A percentile compares a stretch with the other conserved stretches of the same genome.
These are phyloP conservation scores for Haematococcus lacustris DNA, from an alignment of 139 green algal species.

Conservation along the genomic window DNA sequence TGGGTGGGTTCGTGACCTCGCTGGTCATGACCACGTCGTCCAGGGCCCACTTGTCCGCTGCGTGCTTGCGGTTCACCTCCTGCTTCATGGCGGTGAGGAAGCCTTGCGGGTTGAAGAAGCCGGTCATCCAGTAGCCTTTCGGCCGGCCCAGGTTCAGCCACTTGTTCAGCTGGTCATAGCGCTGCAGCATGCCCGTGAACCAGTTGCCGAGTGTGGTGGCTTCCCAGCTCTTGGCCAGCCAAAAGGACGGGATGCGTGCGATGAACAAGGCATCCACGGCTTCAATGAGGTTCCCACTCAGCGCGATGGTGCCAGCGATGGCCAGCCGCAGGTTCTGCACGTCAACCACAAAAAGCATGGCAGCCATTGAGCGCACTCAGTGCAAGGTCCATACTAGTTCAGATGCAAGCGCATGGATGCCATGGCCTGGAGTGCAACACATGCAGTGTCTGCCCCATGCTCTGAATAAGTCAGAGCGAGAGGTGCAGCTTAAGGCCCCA, in stretches of 20 bases:
- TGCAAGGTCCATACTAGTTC: no score
- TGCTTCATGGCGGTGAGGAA: slow-evolving; percentile 92
- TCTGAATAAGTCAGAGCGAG: no score
- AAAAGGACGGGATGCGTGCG: slow-evolving; percentile 68
- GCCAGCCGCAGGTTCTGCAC: slow-evolving; percentile 76
- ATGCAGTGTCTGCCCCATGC: no score
- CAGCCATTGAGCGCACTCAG: no score
- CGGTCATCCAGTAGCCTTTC: slow-evolving; percentile 86
- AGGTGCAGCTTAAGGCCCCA: no score
- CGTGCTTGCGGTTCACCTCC: slow-evolving; percentile 80
- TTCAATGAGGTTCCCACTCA: slow-evolving; percentile 69
- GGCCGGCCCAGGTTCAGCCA: slow-evolving; percentile 84
- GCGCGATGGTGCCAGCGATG: slow-evolving; percentile 82
- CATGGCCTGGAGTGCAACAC: no score
- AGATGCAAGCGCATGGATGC: no score
- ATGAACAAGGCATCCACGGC: slow-evolving; percentile 80
- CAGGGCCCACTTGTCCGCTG: slow-evolving; percentile 88
- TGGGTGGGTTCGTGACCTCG: slow-evolving; percentile 80
- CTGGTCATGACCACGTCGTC: slow-evolving; percentile 87
- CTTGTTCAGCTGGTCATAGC: slow-evolving; percentile 84
- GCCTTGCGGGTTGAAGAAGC: slow-evolving; percentile 87
- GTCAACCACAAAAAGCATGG: no score
- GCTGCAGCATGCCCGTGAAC: slow-evolving; percentile 80
- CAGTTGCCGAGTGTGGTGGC: slow-evolving; percentile 72
- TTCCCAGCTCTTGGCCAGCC: slow-evolving; percentile 79